Evolutionary conservation across 1,284 basidiomycete genomes (phyloP), one percentile per base, ranked within the genome.

Genomic region (Sanghuangporus sanghuang): DNA sequence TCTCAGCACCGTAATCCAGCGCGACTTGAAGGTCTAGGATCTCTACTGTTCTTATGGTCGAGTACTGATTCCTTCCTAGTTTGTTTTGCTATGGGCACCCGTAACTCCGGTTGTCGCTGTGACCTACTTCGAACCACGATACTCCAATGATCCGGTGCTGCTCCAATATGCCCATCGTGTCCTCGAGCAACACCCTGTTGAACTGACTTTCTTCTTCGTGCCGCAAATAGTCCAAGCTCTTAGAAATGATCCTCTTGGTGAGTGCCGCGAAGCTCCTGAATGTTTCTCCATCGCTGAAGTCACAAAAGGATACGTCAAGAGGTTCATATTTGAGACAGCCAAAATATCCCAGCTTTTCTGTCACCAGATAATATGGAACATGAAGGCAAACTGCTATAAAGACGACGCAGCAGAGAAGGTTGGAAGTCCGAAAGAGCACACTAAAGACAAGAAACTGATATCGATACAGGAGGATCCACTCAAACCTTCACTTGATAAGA

Each of bases 291-390:
- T 23, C 39, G 42, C 35, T 32, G 56, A 69, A 6, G 66, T 32
- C 27, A 2, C 27, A 57, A 8, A 67, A 94, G 94, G 95, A 55
- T 99, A 99, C 75, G 95, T 99, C 35, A 87, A 91, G 67, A 86
- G 90, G 35, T 99, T 98, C 80, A 95, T 99, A 71, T 96, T 96
- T 69, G 95, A 98, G 77, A 98, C 96, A 0, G 92, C 96, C 11
- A 96, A 95, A 77, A 95, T 99, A 67, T 98, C 96, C 3, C 96
- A 98, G 75, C 77, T 96, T 9, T 99, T 99, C 81, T 99, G 97
- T 73, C 97, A 99, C 75, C 97, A 99, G 78, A 99, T 99, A 67
- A 95, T 99, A 68, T 99, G 97, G 97, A 99, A 99, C 75, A 99
- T 99, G 97, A 97, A 97, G 72, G 97, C 97, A 4, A 99, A 99